Percentiles rank a stretch among this genome's conserved stretches.
Evolutionary conservation across 371 early-diverging fungal species (phyloP).

Genomic region (Amoeboaphelidium protococcarum): DNA sequence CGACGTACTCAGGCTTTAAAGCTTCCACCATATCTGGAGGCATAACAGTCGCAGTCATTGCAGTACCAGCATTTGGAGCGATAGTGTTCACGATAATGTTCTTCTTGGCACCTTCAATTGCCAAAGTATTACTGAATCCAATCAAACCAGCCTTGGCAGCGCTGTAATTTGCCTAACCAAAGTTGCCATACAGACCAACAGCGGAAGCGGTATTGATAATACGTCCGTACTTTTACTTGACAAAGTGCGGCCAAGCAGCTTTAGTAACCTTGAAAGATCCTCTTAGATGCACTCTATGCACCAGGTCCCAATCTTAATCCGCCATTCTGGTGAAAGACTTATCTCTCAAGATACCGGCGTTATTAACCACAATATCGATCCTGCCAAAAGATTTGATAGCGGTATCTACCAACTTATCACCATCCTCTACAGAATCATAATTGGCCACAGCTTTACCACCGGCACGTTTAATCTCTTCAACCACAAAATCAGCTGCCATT

Average conservation of each 20-base stretch:
- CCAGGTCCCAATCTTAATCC: conserved; percentile 83
- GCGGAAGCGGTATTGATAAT: conserved; percentile 68
- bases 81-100: conserved; percentile 63
- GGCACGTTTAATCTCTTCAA: conserved; percentile 59
- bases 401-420: conserved; percentile 83
- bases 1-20: conserved; percentile 48
- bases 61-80: conserved; percentile 88
- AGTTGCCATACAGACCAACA: conserved; percentile 42
- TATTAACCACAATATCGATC: conserved; percentile 84
- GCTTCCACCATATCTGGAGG: conserved; percentile 44
- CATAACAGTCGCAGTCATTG: conserved; percentile 64
- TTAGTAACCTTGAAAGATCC: conserved; percentile 83
- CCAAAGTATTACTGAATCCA: conserved; percentile 40
- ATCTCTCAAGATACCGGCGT: conserved; percentile 92
- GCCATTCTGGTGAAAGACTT: conserved; percentile 80
- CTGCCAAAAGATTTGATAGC: conserved; percentile 83
- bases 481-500: conserved; percentile 76
- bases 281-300: conserved; percentile 60
- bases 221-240: conserved; percentile 78
- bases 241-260: conserved; percentile 89
- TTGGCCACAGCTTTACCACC: conserved; percentile 93
- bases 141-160: conserved; percentile 62
- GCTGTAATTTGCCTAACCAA: conserved; percentile 49
- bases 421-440: conserved; percentile 87
- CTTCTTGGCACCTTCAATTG: conserved; percentile 32